Percentiles rank a stretch among this genome's conserved stretches.
Conservation (phyloP, 169 alveolate species). For the Babesia gibsoni region DNA sequence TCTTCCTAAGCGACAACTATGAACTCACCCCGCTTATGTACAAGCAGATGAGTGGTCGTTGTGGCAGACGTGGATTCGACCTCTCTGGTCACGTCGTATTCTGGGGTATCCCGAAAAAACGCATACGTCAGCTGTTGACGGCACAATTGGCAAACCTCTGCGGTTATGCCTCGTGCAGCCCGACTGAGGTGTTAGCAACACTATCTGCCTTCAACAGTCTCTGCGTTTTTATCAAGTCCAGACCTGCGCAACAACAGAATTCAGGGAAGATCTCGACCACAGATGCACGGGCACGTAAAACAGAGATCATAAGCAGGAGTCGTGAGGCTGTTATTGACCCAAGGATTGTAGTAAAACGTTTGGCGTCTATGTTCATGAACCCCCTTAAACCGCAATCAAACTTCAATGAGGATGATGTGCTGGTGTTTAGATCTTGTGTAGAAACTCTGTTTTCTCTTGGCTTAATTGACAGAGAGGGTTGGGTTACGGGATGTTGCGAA, state of each 20-base stretch:
- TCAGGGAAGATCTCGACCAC: constrained; percentile 11
- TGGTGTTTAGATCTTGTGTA: constrained; percentile 40
- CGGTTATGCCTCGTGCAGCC: constrained; percentile 58
- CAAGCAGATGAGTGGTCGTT: constrained; percentile 90
- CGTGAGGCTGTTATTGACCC: constrained; percentile 41
- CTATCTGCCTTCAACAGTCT: constrained; percentile 54
- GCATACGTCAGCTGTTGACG: constrained; percentile 72
- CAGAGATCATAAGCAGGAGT: constrained; percentile 22
- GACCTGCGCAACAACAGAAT: constrained; percentile 7
- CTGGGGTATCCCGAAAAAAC: constrained; percentile 84
- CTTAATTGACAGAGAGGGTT: constrained; percentile 66
- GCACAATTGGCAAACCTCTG: constrained; percentile 76
- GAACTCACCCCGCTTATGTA: constrained; percentile 85
- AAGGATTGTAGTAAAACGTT: constrained; percentile 31
- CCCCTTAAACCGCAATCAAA: constrained; percentile 24
- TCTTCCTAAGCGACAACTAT: constrained; percentile 82
- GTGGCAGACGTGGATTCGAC: constrained; percentile 92
- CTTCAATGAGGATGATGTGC: constrained; percentile 11
- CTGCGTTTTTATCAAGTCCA: not conserved
- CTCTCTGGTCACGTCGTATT: constrained; percentile 86
- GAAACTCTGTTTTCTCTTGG: constrained; percentile 69
- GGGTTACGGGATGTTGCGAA: constrained; percentile 66
- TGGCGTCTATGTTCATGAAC: constrained; percentile 46
- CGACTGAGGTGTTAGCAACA: constrained; percentile 34
- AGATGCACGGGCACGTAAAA: constrained; percentile 21